Evolutionary conservation across 768 basidiomycete species (phyloP).

Genomic region (Russula earlei): DNA sequence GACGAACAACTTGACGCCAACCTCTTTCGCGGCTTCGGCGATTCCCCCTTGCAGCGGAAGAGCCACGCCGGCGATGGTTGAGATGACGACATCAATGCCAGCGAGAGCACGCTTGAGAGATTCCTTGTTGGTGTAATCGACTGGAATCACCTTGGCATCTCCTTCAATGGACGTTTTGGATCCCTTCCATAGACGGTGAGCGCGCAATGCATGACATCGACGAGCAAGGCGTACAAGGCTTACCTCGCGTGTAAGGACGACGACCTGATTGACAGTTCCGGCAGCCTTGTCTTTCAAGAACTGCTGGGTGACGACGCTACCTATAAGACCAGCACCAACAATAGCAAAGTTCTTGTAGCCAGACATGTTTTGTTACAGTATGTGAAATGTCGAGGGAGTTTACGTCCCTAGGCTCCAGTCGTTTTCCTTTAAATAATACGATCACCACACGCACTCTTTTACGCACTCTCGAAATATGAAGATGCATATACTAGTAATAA

Average conservation of each 20-base stretch:
- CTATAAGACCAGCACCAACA: constrained; percentile 13
- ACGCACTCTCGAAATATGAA: too few relatives aligned
- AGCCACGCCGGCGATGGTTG: background rate
- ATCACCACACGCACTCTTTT: too few relatives aligned
- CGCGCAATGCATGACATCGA: background rate
- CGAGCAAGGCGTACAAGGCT: background rate
- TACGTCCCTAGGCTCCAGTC: too few relatives aligned
- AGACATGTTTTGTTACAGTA: constrained; percentile 2
- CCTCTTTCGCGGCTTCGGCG: constrained; percentile 12
- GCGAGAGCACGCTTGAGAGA: constrained; percentile 1
- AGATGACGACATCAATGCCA: constrained; percentile 16
- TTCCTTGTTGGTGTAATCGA: constrained; percentile 12
- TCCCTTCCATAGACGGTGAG: constrained; percentile 12
- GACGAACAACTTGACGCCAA: constrained; percentile 8
- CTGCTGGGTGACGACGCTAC: constrained; percentile 11
- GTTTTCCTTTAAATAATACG: too few relatives aligned
- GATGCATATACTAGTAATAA: too few relatives aligned
- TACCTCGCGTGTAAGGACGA: constrained; percentile 17
- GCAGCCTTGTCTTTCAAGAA: constrained; percentile 8
- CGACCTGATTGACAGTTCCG: constrained; percentile 11
- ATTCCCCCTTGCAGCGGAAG: background rate
- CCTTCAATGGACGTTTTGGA: constrained; percentile 19
- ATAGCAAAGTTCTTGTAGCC: constrained; percentile 17
- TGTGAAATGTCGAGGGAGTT: too few relatives aligned
- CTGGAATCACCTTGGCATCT: constrained; percentile 1